Evolutionary conservation across 768 basidiomycete species (phyloP).

Genomic region (Leccinum imitatum): DNA sequence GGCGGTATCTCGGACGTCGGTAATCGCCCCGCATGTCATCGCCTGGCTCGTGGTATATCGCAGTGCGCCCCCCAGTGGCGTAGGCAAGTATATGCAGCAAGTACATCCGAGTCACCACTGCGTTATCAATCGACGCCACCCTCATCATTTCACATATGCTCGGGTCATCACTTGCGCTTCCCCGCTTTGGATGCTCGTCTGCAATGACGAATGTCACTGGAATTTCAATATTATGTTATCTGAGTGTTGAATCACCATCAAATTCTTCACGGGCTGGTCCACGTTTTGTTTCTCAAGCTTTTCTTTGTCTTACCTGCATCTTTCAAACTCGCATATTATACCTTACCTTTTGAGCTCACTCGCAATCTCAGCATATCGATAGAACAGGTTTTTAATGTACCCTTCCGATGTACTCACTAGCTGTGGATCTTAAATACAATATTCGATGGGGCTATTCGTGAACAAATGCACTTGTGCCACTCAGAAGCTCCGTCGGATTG

Average conservation of each 20-base stretch:
- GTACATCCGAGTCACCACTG: not conserved
- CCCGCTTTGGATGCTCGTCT: slow-evolving; percentile 10
- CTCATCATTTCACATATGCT: slow-evolving; percentile 4
- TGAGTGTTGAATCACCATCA: slow-evolving; percentile 12
- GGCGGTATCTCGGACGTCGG: slow-evolving; percentile 50
- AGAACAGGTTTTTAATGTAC: slow-evolving; percentile 29
- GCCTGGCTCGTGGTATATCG: slow-evolving; percentile 9
- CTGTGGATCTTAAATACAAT: slow-evolving; percentile 19
- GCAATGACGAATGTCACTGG: slow-evolving; percentile 4
- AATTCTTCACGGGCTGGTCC: slow-evolving; percentile 22
- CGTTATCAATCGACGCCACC: slow-evolving; percentile 6
- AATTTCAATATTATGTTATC: slow-evolving; percentile 1
- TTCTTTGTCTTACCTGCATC: slow-evolving; percentile 7
- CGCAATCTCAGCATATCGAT: slow-evolving; percentile 27
- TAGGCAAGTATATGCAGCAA: not conserved
- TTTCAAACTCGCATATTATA: slow-evolving; percentile 22
- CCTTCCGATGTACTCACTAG: slow-evolving; percentile 26
- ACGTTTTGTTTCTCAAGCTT: slow-evolving; percentile 6
- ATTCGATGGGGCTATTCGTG: slow-evolving; percentile 18
- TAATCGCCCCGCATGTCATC: slow-evolving; percentile 13
- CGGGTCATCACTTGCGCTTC: slow-evolving; percentile 4
- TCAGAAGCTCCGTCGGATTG: not conserved
- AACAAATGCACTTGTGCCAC: not conserved
- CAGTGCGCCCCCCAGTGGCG: slow-evolving; percentile 1
- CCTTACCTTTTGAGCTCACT: slow-evolving; percentile 17